Base-by-base conservation (phyloP, 139 green algal species). In the Marvania coccoides region DNA sequence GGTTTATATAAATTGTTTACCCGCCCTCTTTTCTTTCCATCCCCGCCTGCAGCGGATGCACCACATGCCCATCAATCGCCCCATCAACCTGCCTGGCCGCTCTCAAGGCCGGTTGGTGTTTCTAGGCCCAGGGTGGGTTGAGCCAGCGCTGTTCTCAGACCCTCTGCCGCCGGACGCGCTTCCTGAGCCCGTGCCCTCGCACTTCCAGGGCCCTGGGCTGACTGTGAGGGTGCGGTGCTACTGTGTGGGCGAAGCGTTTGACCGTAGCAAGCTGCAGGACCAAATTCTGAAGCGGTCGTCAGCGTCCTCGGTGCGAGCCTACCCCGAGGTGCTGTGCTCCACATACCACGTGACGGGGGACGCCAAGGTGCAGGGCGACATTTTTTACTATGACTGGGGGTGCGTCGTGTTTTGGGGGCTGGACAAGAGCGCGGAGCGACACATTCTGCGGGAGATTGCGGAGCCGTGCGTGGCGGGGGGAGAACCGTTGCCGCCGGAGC, bases 311-410 rank as follows among this genome's bases (percentile, higher is more conserved):
- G 28, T 77, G 42, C 63, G 60, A 29, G 64, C 63, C 13, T 73
- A 70, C 30, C 35, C 71, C 7, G 71, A 78, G 29, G 63, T 71
- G 19, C 19, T 71, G 24, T 31, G 47, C 29, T 36, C 28, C 19
- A 6, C 23, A n/a, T 56, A 71, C 47, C 46, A 47, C 30, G 26
- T 35, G 7, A 15, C 31, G 7, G 63, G 30, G 12, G 40, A 28
- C 9, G 14, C 13, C 7, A 42, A 60, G n/a, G 63, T 31, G 4
- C 12, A 70, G 10, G 47, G 42, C 34, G 10, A 10, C 13, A 54
- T 77, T 6, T 54, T 69, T 6, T 77, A 69, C n/a, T 77, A 71
- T 24, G 55, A 72, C 26, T 77, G 62, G 47, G 70, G 70, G 2
- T 61, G 31, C 34, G 54, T 77, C 24, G 63, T 66, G 29, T 71